Evolutionary conservation across 179 eudicot genomes (phyloP).

Genomic region (Silene noctiflora): DNA sequence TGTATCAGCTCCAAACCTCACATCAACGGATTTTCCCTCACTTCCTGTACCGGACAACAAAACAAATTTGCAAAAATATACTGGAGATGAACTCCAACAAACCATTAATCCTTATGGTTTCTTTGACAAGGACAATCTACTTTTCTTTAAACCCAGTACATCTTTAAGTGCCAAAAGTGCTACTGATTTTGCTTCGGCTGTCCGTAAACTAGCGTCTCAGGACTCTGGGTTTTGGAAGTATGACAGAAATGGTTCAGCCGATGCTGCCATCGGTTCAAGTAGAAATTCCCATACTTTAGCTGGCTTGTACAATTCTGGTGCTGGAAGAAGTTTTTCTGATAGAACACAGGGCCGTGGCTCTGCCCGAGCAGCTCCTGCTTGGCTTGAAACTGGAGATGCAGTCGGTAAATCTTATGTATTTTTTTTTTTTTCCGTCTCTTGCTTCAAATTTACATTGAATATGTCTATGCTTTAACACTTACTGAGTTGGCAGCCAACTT

Average conservation of each 20-base stretch:
- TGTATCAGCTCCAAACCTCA: constrained; percentile 70
- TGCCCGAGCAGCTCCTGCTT: constrained; percentile 64
- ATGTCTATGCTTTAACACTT: constrained; percentile 40
- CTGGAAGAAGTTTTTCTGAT: constrained; percentile 52
- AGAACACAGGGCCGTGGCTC: constrained; percentile 58
- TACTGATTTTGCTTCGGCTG: constrained; percentile 89
- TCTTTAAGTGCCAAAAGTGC: constrained; percentile 56
- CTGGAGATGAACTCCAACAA: constrained; percentile 59
- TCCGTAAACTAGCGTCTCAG: constrained; percentile 76
- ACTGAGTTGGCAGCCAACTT: constrained; percentile 72
- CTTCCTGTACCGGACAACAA: constrained; percentile 58
- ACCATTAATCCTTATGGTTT: constrained; percentile 45
- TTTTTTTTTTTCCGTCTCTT: constrained; percentile 8
- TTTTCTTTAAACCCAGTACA: constrained; percentile 50
- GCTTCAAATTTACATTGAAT: constrained; percentile 21
- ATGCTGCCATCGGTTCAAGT: constrained; percentile 66
- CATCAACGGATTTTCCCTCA: constrained; percentile 65
- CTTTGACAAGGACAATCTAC: constrained; percentile 54
- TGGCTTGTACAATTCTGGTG: constrained; percentile 52
- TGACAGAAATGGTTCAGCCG: constrained; percentile 64
- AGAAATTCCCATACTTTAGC: constrained; percentile 61
- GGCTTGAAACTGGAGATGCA: constrained; percentile 98
- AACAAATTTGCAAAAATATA: constrained; percentile 45
- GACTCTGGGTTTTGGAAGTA: constrained; percentile 74
- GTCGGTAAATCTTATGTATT: constrained; percentile 63